phyloP scores from a whole-genome alignment of 2,329 filamentous ascomycete species.

The Venturia oleaginea region DNA sequence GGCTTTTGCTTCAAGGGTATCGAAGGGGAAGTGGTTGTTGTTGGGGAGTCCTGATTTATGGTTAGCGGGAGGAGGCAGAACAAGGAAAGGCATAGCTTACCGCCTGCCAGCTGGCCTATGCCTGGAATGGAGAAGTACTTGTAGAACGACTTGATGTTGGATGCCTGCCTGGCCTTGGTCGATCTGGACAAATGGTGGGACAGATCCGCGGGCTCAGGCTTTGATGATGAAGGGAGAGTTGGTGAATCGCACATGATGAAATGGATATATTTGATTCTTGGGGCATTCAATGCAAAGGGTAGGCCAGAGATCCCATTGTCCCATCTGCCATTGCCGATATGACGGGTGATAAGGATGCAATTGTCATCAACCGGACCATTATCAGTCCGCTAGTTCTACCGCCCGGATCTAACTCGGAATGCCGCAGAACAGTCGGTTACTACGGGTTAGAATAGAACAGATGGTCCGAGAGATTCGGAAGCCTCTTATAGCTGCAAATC shows the following conservation, averaged over 20 bases:
- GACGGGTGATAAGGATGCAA: not conserved
- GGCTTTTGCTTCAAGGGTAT: conserved; percentile 76
- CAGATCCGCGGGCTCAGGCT: conserved; percentile 52
- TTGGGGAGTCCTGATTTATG: conserved; percentile 61
- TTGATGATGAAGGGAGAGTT: not conserved
- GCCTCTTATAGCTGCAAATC: no score
- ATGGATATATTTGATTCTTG: not conserved
- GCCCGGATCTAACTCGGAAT: no score
- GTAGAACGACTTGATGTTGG: conserved; percentile 72
- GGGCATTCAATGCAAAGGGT: not conserved
- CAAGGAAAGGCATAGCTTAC: conserved; percentile 25
- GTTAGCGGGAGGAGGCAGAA: not conserved
- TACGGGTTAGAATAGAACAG: no score
- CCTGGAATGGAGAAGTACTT: conserved; percentile 65
- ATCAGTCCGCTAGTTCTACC: no score
- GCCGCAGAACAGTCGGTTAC: no score
- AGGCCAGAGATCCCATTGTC: not conserved
- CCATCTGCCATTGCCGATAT: not conserved
- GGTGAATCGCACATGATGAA: not conserved
- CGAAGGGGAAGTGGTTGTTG: conserved; percentile 75
- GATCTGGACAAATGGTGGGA: conserved; percentile 68
- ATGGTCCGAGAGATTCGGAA: no score
- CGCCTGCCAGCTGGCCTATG: conserved; percentile 53
- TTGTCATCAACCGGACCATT: not conserved
- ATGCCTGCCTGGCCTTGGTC: conserved; percentile 55